Conservation (phyloP, 441 rosid genomes). For the Mallotus repandus region DNA sequence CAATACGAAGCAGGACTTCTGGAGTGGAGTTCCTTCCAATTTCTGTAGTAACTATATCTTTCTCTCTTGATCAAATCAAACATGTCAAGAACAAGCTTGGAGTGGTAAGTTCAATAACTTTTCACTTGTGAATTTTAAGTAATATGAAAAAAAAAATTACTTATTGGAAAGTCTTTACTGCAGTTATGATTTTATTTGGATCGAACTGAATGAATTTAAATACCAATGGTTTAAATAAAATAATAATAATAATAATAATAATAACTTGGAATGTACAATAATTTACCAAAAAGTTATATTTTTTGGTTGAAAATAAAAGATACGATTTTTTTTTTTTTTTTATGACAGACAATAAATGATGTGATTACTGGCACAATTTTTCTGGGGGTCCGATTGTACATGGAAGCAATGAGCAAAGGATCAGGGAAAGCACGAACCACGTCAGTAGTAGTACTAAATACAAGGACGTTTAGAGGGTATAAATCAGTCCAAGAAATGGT, state of each 20-base stretch:
- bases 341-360: constrained; percentile 44
- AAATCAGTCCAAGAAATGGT: constrained; percentile 48
- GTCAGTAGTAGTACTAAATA: constrained; percentile 46
- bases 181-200: no score
- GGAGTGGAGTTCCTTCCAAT: constrained; percentile 38
- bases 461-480: constrained; percentile 36
- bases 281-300: no score
- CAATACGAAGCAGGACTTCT: constrained; percentile 34
- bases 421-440: constrained; percentile 22
- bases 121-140: no score
- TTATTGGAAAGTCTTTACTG: no score
- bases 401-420: constrained; percentile 28
- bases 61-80: constrained; percentile 42
- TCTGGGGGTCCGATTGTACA: constrained; percentile 43
- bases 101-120: constrained; percentile 30
- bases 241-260: no score
- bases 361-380: constrained; percentile 42
- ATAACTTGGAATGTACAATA: no score
- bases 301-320: no score
- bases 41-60: constrained; percentile 22
- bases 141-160: no score
- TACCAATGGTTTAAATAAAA: no score
- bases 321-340: no score
- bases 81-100: constrained; percentile 45
- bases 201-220: no score